These are phyloP conservation scores for Epithele typhae DNA, from an alignment of 768 basidiomycete species.

Conservation along the genomic window DNA sequence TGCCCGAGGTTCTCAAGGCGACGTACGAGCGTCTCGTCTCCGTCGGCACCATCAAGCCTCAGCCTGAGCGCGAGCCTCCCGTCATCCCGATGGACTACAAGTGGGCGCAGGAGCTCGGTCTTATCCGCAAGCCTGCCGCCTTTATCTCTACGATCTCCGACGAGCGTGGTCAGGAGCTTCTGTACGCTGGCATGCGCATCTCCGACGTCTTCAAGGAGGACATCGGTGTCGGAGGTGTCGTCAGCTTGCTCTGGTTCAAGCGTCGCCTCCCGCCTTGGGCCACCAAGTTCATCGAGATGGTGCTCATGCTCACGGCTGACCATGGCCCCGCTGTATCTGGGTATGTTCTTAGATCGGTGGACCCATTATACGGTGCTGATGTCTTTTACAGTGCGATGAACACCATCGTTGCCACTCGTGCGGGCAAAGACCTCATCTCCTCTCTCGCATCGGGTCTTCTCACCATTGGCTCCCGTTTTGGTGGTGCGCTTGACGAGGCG, in stretches of 20 bases:
- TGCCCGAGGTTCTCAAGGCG: slow-evolving; percentile 78
- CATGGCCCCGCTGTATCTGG: slow-evolving; percentile 97
- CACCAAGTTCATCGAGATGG: slow-evolving; percentile 99
- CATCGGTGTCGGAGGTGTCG: slow-evolving; percentile 95
- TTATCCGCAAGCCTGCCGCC: slow-evolving; percentile 97
- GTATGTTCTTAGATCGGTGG: slow-evolving; percentile 16
- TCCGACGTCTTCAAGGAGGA: slow-evolving; percentile 98
- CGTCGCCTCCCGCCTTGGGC: slow-evolving; percentile 88
- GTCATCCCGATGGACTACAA: slow-evolving; percentile 99
- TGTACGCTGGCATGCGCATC: slow-evolving; percentile 99
- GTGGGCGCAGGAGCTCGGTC: slow-evolving; percentile 97
- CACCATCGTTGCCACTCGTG: slow-evolving; percentile 97
- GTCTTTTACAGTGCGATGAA: slow-evolving; percentile 75
- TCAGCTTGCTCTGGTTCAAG: slow-evolving; percentile 97
- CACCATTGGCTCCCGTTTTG: slow-evolving; percentile 97
- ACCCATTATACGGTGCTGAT: slow-evolving; percentile 1
- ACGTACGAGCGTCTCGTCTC: slow-evolving; percentile 81
- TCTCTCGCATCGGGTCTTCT: slow-evolving; percentile 93
- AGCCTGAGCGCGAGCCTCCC: slow-evolving; percentile 83
- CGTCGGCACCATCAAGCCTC: slow-evolving; percentile 60
- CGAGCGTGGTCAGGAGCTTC: slow-evolving; percentile 96
- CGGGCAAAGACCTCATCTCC: slow-evolving; percentile 98
- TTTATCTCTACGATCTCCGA: slow-evolving; percentile 99
- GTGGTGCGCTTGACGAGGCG: slow-evolving; percentile 97
- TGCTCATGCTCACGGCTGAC: slow-evolving; percentile 97